Evolutionary conservation across 2,329 filamentous ascomycete species (phyloP), one percentile per base, ranked within the genome.

Genomic region (Xylaria sp.): DNA sequence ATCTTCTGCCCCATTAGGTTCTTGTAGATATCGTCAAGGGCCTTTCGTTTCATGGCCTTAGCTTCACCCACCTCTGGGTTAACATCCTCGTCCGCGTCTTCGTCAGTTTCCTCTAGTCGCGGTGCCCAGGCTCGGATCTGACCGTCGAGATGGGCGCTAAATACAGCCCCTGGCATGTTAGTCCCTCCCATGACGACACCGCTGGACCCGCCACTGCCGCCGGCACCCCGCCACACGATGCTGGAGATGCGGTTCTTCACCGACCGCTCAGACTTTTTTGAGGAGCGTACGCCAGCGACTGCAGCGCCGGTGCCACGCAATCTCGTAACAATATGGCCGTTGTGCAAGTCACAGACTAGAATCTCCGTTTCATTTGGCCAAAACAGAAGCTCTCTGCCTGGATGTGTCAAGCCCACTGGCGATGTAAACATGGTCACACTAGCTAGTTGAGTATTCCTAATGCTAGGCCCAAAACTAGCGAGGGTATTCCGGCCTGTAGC

Each of bases 281-380:
- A 77, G n/a, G 75, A 73, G 23, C 75, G 77, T 5, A 84, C 82
- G 10, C 86, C 85, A 69, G 82, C 81, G 6, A 85, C 80, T 9
- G 82, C 80, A 68, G 84, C 88, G 3, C 85, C 90, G 1, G 89
- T 89, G 6, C 91, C 89, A 53, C 90, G 87, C 13, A 98, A 83
- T 13, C 91, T 88, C 50, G 91, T 91, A 42, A 96, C 78, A 32
- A 95, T 81, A 18, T 84, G 87, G 0, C 94, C 95, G 66, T 95
- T 88, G 66, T 93, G 91, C 53, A 98, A 82, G 73, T 95, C 91
- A 71, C 96, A 91, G 57, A 92, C 86, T 42, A 97, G 83, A 3
- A 98, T 91, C 79, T 98, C 91, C 40, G 88, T 87, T 68, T 91
- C 90, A 69, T 97, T 97, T 0, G 94, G 90, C 84, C 92, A 97